These are phyloP conservation scores for Pleurotus citrinopileatus DNA, from an alignment of 768 basidiomycete genomes.

Conservation along the genomic window DNA sequence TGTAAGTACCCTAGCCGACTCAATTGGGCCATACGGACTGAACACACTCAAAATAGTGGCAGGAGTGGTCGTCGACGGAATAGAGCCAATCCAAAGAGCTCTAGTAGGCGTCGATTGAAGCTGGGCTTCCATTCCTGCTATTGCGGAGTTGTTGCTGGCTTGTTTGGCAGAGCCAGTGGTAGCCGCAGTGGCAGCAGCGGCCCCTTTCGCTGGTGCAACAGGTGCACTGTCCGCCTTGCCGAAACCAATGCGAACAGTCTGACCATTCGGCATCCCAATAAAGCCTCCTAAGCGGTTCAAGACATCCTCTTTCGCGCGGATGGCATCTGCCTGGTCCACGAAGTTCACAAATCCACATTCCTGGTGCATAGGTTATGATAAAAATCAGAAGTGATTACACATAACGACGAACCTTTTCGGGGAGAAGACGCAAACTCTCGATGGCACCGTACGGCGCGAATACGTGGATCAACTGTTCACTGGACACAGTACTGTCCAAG, in stretches of 20 bases:
- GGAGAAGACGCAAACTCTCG: constrained; percentile 89
- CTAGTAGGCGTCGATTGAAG: constrained; percentile 90
- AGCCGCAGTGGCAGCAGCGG: constrained; percentile 45
- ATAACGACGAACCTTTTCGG: constrained; percentile 77
- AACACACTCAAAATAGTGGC: constrained; percentile 95
- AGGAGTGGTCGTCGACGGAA: constrained; percentile 93
- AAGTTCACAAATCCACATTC: constrained; percentile 99
- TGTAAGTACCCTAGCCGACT: constrained; percentile 92
- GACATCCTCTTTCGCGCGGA: constrained; percentile 97
- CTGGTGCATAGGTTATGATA: constrained; percentile 38
- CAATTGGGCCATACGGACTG: constrained; percentile 96
- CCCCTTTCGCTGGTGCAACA: constrained; percentile 81
- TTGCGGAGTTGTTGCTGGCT: constrained; percentile 43
- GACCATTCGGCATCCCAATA: constrained; percentile 92
- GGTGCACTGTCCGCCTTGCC: constrained; percentile 98
- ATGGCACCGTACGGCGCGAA: constrained; percentile 98
- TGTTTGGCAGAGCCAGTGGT: constrained; percentile 51
- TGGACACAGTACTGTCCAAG: constrained; percentile 90
- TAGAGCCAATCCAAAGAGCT: constrained; percentile 97
- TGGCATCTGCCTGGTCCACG: constrained; percentile 92
- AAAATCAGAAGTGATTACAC: constrained; percentile 5
- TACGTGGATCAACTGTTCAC: constrained; percentile 91
- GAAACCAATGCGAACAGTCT: constrained; percentile 96
- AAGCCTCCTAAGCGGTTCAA: constrained; percentile 92
- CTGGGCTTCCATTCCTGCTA: constrained; percentile 79